Base-by-base conservation (phyloP, 306 rosid species). In the Sindora glabra region DNA sequence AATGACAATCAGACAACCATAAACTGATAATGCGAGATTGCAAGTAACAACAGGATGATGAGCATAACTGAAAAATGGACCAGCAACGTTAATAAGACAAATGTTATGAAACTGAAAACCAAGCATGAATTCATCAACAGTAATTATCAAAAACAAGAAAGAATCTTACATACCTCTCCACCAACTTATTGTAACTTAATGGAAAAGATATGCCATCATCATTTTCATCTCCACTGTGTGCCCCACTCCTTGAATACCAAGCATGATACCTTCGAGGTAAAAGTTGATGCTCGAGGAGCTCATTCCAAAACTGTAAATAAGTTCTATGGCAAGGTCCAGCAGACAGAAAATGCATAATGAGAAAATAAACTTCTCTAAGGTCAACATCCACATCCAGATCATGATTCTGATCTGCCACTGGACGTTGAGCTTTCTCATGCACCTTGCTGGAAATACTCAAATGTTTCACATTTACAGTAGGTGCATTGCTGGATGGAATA, bases 231-330 rank as follows among this genome's bases (percentile, higher is more conserved):
- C 81, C 95, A 71, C 84, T 74, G 5, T 9, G 77, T 21, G 49
- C 17, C 42, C 89, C 97, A 25, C 77, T 89, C 71, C 95, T 89
- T 64, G 99, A 89, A 79, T 86, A 94, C 97, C 97, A 86, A 50
- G 95, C 83, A 69, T 89, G 99, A 79, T 89, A 89, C 71, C 99
- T 79, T 89, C 95, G 84, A 65, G 99, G 99, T 77, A 94, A 80
- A 42, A 94, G 95, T 65, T 86, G 84, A 65, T 89, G 95, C 71
- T 89, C 99, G 33, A 78, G 82, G 55, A 94, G 99, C 69, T 94
- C 99, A 67, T 94, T 85, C 89, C 87, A 74, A 3, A 94, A 79
- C 63, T 89, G 86, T 33, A 64, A 71, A 69, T 54, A 82, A 69
- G 99, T 86, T 67, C 81, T 94, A 38, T 17, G 95, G 64, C 95